Conservation (phyloP, 164 flowering plant species). For the Vitis rotundifolia region DNA sequence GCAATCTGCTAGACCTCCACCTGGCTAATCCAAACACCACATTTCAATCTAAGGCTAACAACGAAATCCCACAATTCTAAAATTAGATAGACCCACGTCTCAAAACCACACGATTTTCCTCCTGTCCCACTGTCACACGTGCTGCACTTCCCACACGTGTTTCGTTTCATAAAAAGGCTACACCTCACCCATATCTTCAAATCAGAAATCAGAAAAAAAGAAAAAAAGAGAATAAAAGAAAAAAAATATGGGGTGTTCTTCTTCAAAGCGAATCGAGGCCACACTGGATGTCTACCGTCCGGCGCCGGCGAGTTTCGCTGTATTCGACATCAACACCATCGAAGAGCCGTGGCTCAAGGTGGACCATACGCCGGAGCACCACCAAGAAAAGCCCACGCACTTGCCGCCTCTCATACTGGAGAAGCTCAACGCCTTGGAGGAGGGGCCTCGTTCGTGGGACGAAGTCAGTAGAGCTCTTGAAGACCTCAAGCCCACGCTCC, state of each 20-base stretch:
- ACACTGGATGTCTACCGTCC: conserved; percentile 66
- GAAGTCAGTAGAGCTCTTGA: conserved; percentile 84
- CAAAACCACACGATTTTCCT: too few relatives aligned
- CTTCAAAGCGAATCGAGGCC: conserved; percentile 66
- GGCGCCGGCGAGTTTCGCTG: conserved; percentile 70
- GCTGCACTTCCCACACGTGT: too few relatives aligned
- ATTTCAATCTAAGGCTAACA: too few relatives aligned
- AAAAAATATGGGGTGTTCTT: conserved; percentile 75
- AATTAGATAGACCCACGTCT: too few relatives aligned
- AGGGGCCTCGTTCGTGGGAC: conserved; percentile 75
- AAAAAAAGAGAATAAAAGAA: too few relatives aligned
- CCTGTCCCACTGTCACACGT: too few relatives aligned
- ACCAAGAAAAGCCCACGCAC: conserved; percentile 30
- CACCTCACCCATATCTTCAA: too few relatives aligned
- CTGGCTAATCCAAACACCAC: too few relatives aligned
- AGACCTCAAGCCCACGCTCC: conserved; percentile 61
- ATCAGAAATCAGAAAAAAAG: too few relatives aligned
- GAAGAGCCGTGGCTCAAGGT: conserved; percentile 78
- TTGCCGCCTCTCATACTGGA: conserved; percentile 56
- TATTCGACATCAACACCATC: conserved; percentile 68
- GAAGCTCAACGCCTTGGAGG: conserved; percentile 64
- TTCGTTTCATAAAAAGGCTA: too few relatives aligned
- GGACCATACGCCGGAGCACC: conserved; percentile 8
- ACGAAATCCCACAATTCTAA: too few relatives aligned
- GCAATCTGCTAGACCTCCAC: too few relatives aligned